A percentile compares a stretch with the other conserved stretches of the same genome.
Conservation (phyloP, 176 grass and related monocot species). For the Bonia amplexicaulis region DNA sequence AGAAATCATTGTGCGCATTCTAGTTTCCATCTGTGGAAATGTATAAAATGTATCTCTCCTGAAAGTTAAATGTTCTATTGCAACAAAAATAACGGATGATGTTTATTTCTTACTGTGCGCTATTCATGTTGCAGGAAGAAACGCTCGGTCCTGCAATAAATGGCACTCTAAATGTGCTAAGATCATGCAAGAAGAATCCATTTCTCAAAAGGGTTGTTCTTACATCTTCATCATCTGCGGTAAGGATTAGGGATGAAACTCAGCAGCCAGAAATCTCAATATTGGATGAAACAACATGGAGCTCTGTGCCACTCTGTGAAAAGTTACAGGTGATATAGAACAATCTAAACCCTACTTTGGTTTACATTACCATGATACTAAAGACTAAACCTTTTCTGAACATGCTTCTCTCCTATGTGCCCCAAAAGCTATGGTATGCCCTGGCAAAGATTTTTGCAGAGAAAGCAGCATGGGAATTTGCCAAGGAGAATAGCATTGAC, state of each 20-base stretch:
- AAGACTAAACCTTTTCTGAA: not conserved
- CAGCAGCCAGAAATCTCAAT: conserved; percentile 37
- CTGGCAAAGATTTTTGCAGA: conserved; percentile 85
- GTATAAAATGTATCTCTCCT: too few relatives aligned
- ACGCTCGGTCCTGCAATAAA: conserved; percentile 68
- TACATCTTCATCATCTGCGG: conserved; percentile 77
- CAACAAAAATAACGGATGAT: not conserved
- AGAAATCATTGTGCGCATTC: too few relatives aligned
- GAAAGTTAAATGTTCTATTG: not conserved
- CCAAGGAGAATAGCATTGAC: conserved; percentile 70
- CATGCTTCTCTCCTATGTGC: not conserved
- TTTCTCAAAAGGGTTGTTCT: conserved; percentile 76
- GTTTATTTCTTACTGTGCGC: not conserved
- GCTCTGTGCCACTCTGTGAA: conserved; percentile 75
- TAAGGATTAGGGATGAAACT: conserved; percentile 63
- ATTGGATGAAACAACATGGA: conserved; percentile 73
- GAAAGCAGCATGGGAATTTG: conserved; percentile 89
- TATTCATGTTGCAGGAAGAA: conserved; percentile 48
- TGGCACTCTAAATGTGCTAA: conserved; percentile 79
- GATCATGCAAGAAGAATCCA: conserved; percentile 83
- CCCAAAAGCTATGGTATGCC: conserved; percentile 74
- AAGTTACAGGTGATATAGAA: conserved; percentile 54
- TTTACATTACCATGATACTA: not conserved
- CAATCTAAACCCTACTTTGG: not conserved
- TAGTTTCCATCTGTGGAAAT: too few relatives aligned